Conservation (phyloP, 495 filamentous ascomycete genomes). For the Trypethelium eluteriae region DNA sequence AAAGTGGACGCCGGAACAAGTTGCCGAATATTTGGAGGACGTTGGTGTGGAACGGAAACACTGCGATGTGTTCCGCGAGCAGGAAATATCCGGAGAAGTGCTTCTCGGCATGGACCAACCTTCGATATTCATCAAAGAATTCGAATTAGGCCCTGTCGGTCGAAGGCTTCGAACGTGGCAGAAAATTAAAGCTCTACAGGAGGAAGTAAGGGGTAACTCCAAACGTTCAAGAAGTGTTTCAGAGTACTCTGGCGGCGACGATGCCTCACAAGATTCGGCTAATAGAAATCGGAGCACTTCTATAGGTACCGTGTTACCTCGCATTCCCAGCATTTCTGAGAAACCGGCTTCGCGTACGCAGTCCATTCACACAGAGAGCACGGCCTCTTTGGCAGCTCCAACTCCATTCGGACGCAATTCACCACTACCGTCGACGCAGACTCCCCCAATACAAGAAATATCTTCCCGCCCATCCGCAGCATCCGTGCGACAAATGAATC, state of each 20-base stretch:
- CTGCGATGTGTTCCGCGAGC: conserved; percentile 88
- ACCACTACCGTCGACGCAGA: conserved; percentile 39
- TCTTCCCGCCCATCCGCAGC: conserved; percentile 62
- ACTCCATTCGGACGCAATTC: conserved; percentile 11
- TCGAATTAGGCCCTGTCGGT: conserved; percentile 87
- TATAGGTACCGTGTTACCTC: conserved; percentile 48
- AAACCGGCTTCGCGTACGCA: conserved; percentile 3
- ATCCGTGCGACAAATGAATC: conserved; percentile 73
- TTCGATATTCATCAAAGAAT: conserved; percentile 86
- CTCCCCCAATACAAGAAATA: conserved; percentile 44
- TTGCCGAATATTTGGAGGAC: conserved; percentile 77
- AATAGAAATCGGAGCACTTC: conserved; percentile 36
- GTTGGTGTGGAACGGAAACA: conserved; percentile 73
- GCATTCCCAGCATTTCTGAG: conserved; percentile 30
- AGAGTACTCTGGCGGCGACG: conserved; percentile 25
- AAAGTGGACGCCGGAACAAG: conserved; percentile 65
- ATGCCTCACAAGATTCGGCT: conserved; percentile 21
- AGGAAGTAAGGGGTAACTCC: conserved; percentile 56
- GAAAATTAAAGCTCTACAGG: conserved; percentile 79
- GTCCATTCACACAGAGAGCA: conserved; percentile 9
- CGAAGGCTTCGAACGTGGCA: conserved; percentile 89
- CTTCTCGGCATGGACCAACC: conserved; percentile 90
- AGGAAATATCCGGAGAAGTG: conserved; percentile 93
- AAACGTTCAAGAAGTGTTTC: conserved; percentile 35
- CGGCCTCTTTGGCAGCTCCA: not conserved